Percentiles rank a stretch among this genome's conserved stretches.
Conservation (phyloP, 306 rosid species). For the Crotalaria pallida region DNA sequence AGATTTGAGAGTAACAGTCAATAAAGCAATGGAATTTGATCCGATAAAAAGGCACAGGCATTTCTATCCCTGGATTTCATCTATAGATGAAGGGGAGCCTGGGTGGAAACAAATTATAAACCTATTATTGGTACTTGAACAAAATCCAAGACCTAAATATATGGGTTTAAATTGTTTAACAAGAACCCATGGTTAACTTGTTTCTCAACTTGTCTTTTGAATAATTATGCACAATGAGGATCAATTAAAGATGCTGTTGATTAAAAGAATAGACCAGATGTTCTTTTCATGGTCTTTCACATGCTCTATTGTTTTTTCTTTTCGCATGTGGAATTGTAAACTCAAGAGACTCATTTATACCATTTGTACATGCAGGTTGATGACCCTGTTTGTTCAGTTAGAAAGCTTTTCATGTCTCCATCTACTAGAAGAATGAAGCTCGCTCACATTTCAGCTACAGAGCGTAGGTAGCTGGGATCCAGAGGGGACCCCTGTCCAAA, state of each 20-base stretch:
- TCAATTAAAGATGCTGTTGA: background rate
- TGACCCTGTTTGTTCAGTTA: constrained; percentile 72
- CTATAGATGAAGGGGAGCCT: constrained; percentile 47
- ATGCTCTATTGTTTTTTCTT: background rate
- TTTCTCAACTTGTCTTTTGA: background rate
- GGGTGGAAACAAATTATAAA: constrained; percentile 71
- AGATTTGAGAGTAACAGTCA: constrained; percentile 26
- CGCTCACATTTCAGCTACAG: constrained; percentile 26
- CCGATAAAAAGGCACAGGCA: constrained; percentile 88
- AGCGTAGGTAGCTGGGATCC: constrained; percentile 14
- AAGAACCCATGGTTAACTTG: constrained; percentile 13
- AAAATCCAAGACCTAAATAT: background rate
- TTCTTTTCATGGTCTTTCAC: too few species aligned
- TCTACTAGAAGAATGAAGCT: constrained; percentile 55
- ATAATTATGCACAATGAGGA: background rate
- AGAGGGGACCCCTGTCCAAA: background rate
- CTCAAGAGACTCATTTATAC: background rate
- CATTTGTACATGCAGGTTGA: constrained; percentile 61
- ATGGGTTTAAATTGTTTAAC: constrained; percentile 18
- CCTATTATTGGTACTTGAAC: background rate
- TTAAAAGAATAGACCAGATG: background rate
- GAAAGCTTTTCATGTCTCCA: constrained; percentile 73
- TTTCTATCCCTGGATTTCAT: constrained; percentile 92
- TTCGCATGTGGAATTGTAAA: background rate
- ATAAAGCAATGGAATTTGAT: constrained; percentile 61